A percentile compares a stretch with the other conserved stretches of the same genome.
Evolutionary conservation across 2,329 filamentous ascomycete species (phyloP).

Genomic region (Colletotrichum sidae): DNA sequence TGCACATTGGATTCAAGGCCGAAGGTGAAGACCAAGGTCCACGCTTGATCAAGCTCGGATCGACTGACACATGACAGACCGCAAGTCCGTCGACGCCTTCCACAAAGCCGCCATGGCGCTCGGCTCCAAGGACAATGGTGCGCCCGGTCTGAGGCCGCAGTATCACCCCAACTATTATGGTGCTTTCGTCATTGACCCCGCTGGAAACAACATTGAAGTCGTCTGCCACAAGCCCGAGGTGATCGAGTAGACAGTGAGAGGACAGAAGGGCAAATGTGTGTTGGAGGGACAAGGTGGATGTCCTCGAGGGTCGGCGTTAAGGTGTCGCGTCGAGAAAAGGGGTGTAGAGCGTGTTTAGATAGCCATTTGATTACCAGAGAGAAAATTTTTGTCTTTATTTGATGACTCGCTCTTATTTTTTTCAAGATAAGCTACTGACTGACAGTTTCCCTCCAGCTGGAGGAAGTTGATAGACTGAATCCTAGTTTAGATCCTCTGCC

Average conservation of each 20-base stretch:
- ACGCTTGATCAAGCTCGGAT: neutral
- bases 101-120: slow-evolving; percentile 53
- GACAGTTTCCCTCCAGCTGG: too few relatives aligned
- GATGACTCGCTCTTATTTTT: too few relatives aligned
- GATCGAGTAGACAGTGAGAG: neutral
- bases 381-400: too few relatives aligned
- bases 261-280: too few relatives aligned
- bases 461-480: too few relatives aligned
- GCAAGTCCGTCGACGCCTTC: slow-evolving; percentile 56
- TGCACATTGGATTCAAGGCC: slow-evolving; percentile 48
- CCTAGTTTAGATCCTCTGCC: too few relatives aligned
- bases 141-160: slow-evolving; percentile 56
- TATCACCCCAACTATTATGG: slow-evolving; percentile 62
- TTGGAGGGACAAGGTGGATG: too few relatives aligned
- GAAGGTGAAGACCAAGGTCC: slow-evolving; percentile 41
- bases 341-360: too few relatives aligned
- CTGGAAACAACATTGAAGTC: slow-evolving; percentile 65
- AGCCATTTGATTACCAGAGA: too few relatives aligned
- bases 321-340: too few relatives aligned
- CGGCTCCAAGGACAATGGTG: slow-evolving; percentile 61
- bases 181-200: slow-evolving; percentile 62
- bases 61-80: slow-evolving; percentile 44
- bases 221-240: slow-evolving; percentile 44
- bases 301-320: too few relatives aligned
- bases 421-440: too few relatives aligned